Evolutionary conservation across 257 asterid species (phyloP), one percentile per base, ranked within the genome.

Genomic region (Petunia secreta): DNA sequence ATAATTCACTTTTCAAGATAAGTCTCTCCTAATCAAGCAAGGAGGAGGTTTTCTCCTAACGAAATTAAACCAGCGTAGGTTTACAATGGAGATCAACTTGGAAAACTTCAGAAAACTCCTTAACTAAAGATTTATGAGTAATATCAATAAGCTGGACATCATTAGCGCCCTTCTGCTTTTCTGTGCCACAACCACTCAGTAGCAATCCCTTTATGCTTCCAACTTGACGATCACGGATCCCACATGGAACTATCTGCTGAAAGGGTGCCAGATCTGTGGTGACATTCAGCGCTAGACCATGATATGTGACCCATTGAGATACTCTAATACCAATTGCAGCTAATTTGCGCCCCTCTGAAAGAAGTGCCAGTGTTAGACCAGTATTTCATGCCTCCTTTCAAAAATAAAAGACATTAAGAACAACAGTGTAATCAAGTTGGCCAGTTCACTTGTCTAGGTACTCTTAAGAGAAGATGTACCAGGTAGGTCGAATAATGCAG

Each of bases 301-400:
- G 99, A 85, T 82, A 91, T 5, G 98, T 79, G 75, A 93, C 88
- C 96, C 99, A 93, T 54, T 82, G 86, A 0, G 96, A 89, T 34
- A 89, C 97, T 87, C 85, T 89, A 39, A 95, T 83, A 41, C 98
- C 99, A 36, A 93, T 87, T 44, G 98, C 99, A 46, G 97, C 98
- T 83, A 95, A 44, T 88, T 93, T 95, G 81, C 63, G 48, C 53
- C 91, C 82, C 74, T 92, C 99, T 95, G 92, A 80, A 88, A 60
- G 48, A 48, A 75, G 63, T 62, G n/a, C 4, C 73, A 40, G 41
- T 48, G 77, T 71, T 48, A 3, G 77, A 71, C 6, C 43, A 69
- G 3, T 25, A 25, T 48, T 48, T 2, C 77, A 48, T 1, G 77
- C 25, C 77, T 48, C 9, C 59, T 3, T 71, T 44, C 15, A 0